Base-by-base conservation (phyloP, 768 basidiomycete species). In the Boletus bicolor region DNA sequence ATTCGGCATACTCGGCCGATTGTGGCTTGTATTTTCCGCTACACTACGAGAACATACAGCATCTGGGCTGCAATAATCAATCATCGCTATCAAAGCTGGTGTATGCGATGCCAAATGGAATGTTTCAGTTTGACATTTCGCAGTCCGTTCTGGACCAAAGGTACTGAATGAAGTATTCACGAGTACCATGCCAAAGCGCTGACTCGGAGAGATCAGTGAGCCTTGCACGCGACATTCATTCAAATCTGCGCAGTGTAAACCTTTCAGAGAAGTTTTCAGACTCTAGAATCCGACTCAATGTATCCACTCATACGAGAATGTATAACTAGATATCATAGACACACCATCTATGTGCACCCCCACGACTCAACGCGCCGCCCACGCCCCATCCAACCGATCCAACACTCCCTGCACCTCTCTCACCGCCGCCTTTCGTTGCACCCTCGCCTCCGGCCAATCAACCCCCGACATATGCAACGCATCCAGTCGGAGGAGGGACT, bases 401-500 rank as follows among this genome's bases (percentile, higher is more conserved):
- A 98, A 79, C 61, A 92, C 77, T 26, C 75, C 79, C 74, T 98
- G 95, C 15, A 97, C 87, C 63, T 87, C 84, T 59, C 80, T 86
- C 47, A 98, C 94, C 1, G 91, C 95, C 34, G 80, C 83, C 73
- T 96, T 97, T 58, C 95, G 78, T 68, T 89, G 83, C 60, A 76
- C 76, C 64, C 95, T 80, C 14, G 93, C 94, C 5, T 85, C 78
- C 9, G 81, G 79, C 89, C 93, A 97, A 48, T 83, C 80, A 37
- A 77, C 76, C 44, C 91, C 88, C 19, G 92, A 78, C 37, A 65
- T 45, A 39, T 76, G 73, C 64, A 97, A 78, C 48, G 87, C 89
- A 64, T 98, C 96, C 35, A 98, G 76, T 48, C 90, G 83, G 19
- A 98, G 79, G 28, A 98, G 77, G n/a, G 85, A 80, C 68, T 97